Conservation (phyloP, 2,329 filamentous ascomycete genomes). For the Sporothrix inflata region DNA sequence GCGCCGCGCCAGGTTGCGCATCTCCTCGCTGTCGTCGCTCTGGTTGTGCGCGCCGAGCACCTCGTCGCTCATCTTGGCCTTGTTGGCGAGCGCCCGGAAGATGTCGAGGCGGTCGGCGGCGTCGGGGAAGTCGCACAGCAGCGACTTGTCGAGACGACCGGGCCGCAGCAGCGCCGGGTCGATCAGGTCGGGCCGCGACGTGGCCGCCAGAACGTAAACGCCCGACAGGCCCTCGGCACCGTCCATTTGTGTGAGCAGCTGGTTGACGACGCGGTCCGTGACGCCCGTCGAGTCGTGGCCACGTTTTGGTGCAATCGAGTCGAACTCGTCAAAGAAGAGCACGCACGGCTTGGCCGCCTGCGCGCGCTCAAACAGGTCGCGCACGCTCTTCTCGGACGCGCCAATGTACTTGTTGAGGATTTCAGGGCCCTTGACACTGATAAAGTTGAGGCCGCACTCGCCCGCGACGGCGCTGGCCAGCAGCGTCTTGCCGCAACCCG, state of each 20-base stretch:
- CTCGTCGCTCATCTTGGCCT: slow-evolving; percentile 72
- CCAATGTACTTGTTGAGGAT: slow-evolving; percentile 99
- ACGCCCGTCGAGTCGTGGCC: slow-evolving; percentile 97
- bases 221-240: slow-evolving; percentile 92
- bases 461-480: slow-evolving; percentile 96
- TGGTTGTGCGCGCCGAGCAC: slow-evolving; percentile 59
- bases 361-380: slow-evolving; percentile 92
- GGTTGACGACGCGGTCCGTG: slow-evolving; percentile 98
- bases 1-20: slow-evolving; percentile 73
- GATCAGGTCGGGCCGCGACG: slow-evolving; percentile 89
- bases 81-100: slow-evolving; percentile 77
- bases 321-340: slow-evolving; percentile 98
- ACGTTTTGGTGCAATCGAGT: slow-evolving; percentile 94
- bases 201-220: slow-evolving; percentile 95
- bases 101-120: slow-evolving; percentile 86
- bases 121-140: slow-evolving; percentile 87
- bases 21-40: slow-evolving; percentile 36
- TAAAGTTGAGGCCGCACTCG: slow-evolving; percentile 97
- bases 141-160: slow-evolving; percentile 87
- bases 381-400: slow-evolving; percentile 92
- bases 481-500: slow-evolving; percentile 94
- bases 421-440: slow-evolving; percentile 96
- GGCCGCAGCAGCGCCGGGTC: slow-evolving; percentile 91
- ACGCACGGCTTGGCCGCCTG: slow-evolving; percentile 90
- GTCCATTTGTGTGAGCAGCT: slow-evolving; percentile 98